Conservation (phyloP, 2,329 filamentous ascomycete species). For the Pseudopithomyces maydicus region DNA sequence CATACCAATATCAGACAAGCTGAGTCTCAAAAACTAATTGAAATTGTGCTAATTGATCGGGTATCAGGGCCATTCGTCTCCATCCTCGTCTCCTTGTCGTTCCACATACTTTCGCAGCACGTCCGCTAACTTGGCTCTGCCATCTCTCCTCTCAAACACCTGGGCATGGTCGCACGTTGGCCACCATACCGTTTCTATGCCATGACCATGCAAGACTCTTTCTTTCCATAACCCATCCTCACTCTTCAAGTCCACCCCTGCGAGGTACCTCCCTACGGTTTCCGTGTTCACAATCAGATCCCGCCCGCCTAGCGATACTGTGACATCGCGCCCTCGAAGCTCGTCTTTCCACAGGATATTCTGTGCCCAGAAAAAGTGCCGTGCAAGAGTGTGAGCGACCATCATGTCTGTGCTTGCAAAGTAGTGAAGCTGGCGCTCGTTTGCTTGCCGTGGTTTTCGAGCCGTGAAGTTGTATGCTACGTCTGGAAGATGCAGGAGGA, state of each 20-base stretch:
- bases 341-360: constrained; percentile 75
- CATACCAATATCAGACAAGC: background rate
- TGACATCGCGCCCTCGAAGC: constrained; percentile 55
- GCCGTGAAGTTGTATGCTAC: constrained; percentile 71
- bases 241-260: constrained; percentile 38
- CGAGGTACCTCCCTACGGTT: constrained; percentile 63
- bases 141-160: constrained; percentile 41
- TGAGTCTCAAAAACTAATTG: background rate
- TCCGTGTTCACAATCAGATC: constrained; percentile 70
- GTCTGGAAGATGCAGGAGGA: constrained; percentile 70
- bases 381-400: constrained; percentile 66
- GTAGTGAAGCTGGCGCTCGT: constrained; percentile 73
- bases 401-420: constrained; percentile 72
- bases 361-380: constrained; percentile 74
- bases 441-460: constrained; percentile 53
- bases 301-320: constrained; percentile 62
- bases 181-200: constrained; percentile 66
- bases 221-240: constrained; percentile 40
- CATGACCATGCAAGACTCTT: constrained; percentile 44
- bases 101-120: constrained; percentile 32
- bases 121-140: constrained; percentile 27
- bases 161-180: constrained; percentile 68
- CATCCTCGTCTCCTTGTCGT: constrained; percentile 13
- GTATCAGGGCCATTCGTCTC: constrained; percentile 9
- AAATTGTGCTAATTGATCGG: background rate